Evolutionary conservation across 2,329 filamentous ascomycete species (phyloP).

Genomic region (Purpureocillium lavendulum): DNA sequence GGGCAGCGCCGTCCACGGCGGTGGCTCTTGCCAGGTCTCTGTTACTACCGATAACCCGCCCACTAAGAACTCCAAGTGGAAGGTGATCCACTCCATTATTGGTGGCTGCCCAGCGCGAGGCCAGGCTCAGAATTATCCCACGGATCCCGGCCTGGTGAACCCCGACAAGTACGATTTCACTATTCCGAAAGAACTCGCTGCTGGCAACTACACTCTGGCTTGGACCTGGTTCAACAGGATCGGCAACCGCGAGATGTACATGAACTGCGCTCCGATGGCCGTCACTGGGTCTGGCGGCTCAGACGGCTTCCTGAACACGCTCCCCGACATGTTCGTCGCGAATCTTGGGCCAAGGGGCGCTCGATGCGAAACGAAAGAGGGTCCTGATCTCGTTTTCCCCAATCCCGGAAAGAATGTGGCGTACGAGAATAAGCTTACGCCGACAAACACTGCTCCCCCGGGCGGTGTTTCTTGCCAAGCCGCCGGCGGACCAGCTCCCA

Average conservation of each 20-base stretch:
- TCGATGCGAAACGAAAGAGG: slow-evolving; percentile 4
- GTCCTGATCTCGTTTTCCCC: slow-evolving; percentile 3
- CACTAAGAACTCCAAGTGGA: slow-evolving; percentile 62
- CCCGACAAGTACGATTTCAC: slow-evolving; percentile 58
- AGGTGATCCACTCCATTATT: slow-evolving; percentile 81
- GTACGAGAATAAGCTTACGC: slow-evolving; percentile 10
- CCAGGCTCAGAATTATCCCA: slow-evolving; percentile 47
- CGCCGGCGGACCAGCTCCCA: too few relatives aligned
- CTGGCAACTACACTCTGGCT: slow-evolving; percentile 72
- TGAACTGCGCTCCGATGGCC: slow-evolving; percentile 80
- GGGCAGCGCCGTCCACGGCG: slow-evolving; percentile 74
- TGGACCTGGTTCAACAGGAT: slow-evolving; percentile 96
- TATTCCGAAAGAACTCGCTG: slow-evolving; percentile 62
- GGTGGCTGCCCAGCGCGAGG: slow-evolving; percentile 71
- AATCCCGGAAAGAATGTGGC: slow-evolving; percentile 5
- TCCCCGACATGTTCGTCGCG: slow-evolving; percentile 65
- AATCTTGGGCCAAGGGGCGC: slow-evolving; percentile 38
- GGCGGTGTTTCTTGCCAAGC: too few relatives aligned
- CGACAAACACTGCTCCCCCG: neutral
- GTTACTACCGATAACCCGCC: slow-evolving; percentile 71
- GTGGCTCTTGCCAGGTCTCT: slow-evolving; percentile 85
- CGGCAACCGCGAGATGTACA: slow-evolving; percentile 94
- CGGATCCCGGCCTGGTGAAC: slow-evolving; percentile 31
- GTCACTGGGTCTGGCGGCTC: slow-evolving; percentile 47
- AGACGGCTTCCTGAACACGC: slow-evolving; percentile 45